Evolutionary conservation across 495 filamentous ascomycete species (phyloP), one percentile per base, ranked within the genome.

Genomic region (Trichoderma asperelloides): DNA sequence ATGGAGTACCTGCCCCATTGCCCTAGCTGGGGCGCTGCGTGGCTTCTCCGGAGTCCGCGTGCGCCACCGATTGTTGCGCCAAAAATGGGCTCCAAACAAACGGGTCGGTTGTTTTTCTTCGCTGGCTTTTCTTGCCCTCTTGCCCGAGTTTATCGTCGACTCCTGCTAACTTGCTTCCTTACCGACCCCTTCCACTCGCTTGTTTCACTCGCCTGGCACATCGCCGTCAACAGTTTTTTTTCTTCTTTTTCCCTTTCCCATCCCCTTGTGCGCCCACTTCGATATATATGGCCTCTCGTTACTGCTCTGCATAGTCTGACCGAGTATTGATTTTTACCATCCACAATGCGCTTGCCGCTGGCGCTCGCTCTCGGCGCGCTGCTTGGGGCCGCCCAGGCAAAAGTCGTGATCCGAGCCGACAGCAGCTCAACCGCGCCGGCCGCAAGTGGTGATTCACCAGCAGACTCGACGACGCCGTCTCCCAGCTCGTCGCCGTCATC

Each of bases 171-270:
- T 60, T 60, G 9, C 55, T 28, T 30, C 55, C 55, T 15, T 21
- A 28, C 55, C 55, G 55, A 60, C 55, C 55, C 27, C 55, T 60
- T 60, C 55, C 55, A 30, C 55, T 60, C 55, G 55, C 55, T 60
- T 60, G 55, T 60, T 60, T 60, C 55, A 60, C 55, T 60, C 55
- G n/a, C 49, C n/a, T 55, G 41, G 41, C 41, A 51, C 55, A 28
- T 28, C 55, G 47, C 47, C 47, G 6, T 28, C 25, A 2, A 60
- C 55, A 9, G 25, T 6, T 3, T 60, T 33, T 30, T 60, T 28
- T 16, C 2, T 8, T 27, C 5, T 18, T 25, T 3, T 60, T 60
- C 30, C 5, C 11, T 18, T 47, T 47, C 55, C 27, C 27, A 30
- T 25, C 27, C 8, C 6, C 27, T 51, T 51, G 18, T 11, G 9